Percentiles rank a stretch among this genome's conserved stretches.
These are phyloP conservation scores for Dothideomycetidae sp. DNA, from an alignment of 2,329 filamentous ascomycete genomes.

Conservation along the genomic window DNA sequence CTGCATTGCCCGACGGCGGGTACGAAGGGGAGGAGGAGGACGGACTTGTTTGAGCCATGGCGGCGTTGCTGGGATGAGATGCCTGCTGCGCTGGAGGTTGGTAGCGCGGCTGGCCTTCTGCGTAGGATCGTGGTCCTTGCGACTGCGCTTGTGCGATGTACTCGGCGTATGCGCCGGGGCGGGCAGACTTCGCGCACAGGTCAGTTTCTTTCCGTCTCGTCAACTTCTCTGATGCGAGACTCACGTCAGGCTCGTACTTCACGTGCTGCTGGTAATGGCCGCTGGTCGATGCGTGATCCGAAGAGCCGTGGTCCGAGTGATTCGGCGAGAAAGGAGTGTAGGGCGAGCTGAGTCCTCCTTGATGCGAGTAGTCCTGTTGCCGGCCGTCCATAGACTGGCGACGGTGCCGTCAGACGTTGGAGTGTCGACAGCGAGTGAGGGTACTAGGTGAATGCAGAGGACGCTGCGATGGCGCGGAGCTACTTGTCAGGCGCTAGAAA, in stretches of 20 bases:
- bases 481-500: too few relatives aligned
- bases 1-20: constrained; percentile 71
- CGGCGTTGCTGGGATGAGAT: constrained; percentile 59
- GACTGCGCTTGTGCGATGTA: constrained; percentile 48
- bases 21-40: constrained; percentile 40
- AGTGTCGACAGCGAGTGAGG: too few relatives aligned
- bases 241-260: constrained; percentile 13
- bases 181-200: constrained; percentile 51
- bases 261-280: constrained; percentile 73
- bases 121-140: constrained; percentile 37
- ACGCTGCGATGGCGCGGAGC: constrained; percentile 29
- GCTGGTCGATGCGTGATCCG: constrained; percentile 80
- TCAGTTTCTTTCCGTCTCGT: constrained; percentile 60
- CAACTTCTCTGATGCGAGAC: neutral
- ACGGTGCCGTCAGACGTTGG: constrained; percentile 23
- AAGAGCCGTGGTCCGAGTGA: constrained; percentile 65
- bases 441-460: too few relatives aligned
- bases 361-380: constrained; percentile 36
- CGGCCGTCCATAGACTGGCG: constrained; percentile 40
- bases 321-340: constrained; percentile 36
- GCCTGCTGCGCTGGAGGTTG: constrained; percentile 10
- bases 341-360: constrained; percentile 42
- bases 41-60: constrained; percentile 99
- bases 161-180: constrained; percentile 74
- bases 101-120: constrained; percentile 57